These are phyloP conservation scores for Tephrocybe sp. DNA, from an alignment of 768 basidiomycete species.

Conservation along the genomic window DNA sequence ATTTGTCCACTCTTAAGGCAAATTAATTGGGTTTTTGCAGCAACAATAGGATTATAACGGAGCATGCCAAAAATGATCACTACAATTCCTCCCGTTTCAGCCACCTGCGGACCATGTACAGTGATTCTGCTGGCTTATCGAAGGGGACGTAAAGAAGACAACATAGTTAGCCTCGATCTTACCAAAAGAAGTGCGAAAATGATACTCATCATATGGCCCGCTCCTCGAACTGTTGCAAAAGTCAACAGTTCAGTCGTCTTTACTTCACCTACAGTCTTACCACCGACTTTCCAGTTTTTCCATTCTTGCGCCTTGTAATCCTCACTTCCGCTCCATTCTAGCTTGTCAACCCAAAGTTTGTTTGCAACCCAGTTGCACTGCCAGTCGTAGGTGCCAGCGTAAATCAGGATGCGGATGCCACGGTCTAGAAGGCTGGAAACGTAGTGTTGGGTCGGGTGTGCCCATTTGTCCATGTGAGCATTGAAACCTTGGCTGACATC, in stretches of 20 bases:
- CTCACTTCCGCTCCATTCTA: conserved; percentile 69
- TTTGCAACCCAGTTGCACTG: conserved; percentile 82
- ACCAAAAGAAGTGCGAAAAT: conserved; percentile 9
- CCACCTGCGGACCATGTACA: conserved; percentile 68
- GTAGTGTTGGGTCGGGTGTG: conserved; percentile 57
- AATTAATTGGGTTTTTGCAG: not conserved
- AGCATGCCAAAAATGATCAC: conserved; percentile 8
- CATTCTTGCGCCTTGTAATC: conserved; percentile 48
- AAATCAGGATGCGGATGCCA: conserved; percentile 72
- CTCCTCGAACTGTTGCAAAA: conserved; percentile 38
- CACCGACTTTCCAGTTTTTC: conserved; percentile 57
- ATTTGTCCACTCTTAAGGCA: not conserved
- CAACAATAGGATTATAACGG: not conserved
- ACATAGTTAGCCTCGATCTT: conserved; percentile 19
- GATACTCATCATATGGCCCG: conserved; percentile 59
- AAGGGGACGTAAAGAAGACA: conserved; percentile 51
- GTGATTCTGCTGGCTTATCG: conserved; percentile 66
- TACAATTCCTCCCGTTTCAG: conserved; percentile 42
- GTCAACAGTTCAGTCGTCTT: conserved; percentile 35
- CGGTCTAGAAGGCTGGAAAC: conserved; percentile 69
- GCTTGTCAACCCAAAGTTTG: conserved; percentile 68
- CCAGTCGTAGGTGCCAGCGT: conserved; percentile 77
- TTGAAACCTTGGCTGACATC: conserved; percentile 52
- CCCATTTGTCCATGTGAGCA: conserved; percentile 53
- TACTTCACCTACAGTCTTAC: conserved; percentile 47